These are phyloP conservation scores for Fusarium temperatum DNA, from an alignment of 2,329 filamentous ascomycete genomes.

Conservation along the genomic window DNA sequence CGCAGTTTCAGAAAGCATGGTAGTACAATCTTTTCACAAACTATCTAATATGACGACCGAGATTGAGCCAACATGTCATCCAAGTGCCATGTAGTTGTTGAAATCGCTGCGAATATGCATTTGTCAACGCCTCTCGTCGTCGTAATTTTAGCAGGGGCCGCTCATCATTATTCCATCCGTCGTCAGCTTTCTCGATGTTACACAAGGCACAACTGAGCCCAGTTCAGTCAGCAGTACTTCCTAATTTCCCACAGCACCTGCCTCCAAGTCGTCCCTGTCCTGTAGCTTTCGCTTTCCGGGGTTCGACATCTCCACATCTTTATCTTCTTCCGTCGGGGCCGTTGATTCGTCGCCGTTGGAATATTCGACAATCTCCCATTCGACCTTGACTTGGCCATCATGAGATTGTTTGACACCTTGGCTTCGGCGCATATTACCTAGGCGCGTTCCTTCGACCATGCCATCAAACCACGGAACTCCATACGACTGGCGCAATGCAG, in stretches of 20 bases:
- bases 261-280: slow-evolving; percentile 49
- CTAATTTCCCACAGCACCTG: slow-evolving; percentile 7
- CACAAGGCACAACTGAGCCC: not conserved
- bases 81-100: not conserved
- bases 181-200: slow-evolving; percentile 4
- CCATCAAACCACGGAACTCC: slow-evolving; percentile 88
- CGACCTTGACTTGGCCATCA: slow-evolving; percentile 73
- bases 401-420: slow-evolving; percentile 62
- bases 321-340: slow-evolving; percentile 42
- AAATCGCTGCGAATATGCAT: not conserved
- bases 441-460: slow-evolving; percentile 77
- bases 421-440: slow-evolving; percentile 74
- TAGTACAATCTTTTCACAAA: slow-evolving; percentile 3
- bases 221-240: not conserved
- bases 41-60: slow-evolving; percentile 4
- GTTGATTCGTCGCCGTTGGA: slow-evolving; percentile 50
- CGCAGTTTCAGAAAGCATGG: not conserved
- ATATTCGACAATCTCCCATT: slow-evolving; percentile 89
- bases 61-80: not conserved
- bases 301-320: slow-evolving; percentile 47
- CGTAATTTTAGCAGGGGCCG: not conserved
- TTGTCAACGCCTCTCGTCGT: not conserved
- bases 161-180: slow-evolving; percentile 18
- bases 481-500: slow-evolving; percentile 64
- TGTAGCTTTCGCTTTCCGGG: slow-evolving; percentile 64